A percentile compares a stretch with the other conserved stretches of the same genome.
Evolutionary conservation across 345 rosid genomes (phyloP).

Genomic region (Moricandia moricandioides): DNA sequence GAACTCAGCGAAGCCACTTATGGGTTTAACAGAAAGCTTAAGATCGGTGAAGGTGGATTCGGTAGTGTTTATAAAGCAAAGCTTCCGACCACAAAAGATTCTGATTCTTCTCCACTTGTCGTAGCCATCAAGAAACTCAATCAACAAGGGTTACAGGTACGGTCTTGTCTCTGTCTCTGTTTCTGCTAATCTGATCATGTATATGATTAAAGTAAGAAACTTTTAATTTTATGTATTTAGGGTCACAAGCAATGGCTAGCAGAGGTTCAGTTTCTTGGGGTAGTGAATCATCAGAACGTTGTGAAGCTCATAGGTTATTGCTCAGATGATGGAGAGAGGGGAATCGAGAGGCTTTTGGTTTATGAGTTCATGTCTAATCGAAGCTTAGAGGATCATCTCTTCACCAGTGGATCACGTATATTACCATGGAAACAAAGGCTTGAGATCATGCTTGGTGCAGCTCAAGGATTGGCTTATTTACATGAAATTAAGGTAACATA

Average conservation of each 20-base stretch:
- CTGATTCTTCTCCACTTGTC: constrained; percentile 37
- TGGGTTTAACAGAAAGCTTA: constrained; percentile 56
- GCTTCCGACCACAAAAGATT: constrained; percentile 47
- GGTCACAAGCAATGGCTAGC: constrained; percentile 96
- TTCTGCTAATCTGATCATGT: no score
- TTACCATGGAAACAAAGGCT: constrained; percentile 74
- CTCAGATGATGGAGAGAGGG: constrained; percentile 63
- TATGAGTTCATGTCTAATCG: constrained; percentile 77
- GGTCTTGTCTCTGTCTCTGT: constrained; percentile 35
- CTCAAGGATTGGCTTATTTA: constrained; percentile 77
- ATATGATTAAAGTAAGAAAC: neutral
- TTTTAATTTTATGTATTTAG: constrained; percentile 31
- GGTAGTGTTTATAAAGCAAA: constrained; percentile 72
- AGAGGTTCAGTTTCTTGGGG: constrained; percentile 83
- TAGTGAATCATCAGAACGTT: constrained; percentile 74
- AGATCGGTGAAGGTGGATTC: constrained; percentile 94
- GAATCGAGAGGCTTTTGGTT: constrained; percentile 73
- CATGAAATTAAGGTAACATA: constrained; percentile 71
- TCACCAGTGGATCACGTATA: constrained; percentile 45
- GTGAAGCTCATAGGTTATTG: constrained; percentile 90
- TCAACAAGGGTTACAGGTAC: constrained; percentile 69
- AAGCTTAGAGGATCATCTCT: constrained; percentile 93
- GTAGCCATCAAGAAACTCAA: constrained; percentile 86
- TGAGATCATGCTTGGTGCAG: constrained; percentile 70
- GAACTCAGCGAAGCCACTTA: constrained; percentile 73